Evolutionary conservation across 1,284 basidiomycete species (phyloP).

Genomic region (Ceratobasidium papillatum): DNA sequence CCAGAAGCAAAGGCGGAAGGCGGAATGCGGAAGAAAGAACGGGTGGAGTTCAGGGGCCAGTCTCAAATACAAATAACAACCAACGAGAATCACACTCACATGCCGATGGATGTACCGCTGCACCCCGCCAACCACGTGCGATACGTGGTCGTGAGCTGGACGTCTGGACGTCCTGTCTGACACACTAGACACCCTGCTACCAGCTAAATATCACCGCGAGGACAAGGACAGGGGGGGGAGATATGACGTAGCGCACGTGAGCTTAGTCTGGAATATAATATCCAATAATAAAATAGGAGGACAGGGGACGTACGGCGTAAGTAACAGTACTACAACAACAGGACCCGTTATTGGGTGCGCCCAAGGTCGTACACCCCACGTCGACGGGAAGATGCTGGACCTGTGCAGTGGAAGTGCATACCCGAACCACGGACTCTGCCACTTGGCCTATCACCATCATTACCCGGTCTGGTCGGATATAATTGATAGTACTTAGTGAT

Average conservation of each 20-base stretch:
- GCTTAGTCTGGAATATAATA: not conserved
- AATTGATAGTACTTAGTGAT: not conserved
- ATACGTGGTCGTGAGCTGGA: constrained; percentile 14
- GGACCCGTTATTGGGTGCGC: not conserved
- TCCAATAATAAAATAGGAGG: too few relatives aligned
- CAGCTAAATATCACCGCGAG: too few relatives aligned
- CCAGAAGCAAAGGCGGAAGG: not conserved
- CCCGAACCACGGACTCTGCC: constrained; percentile 8
- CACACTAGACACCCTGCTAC: constrained; percentile 20
- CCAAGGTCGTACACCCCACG: constrained; percentile 4
- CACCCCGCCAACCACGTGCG: constrained; percentile 1
- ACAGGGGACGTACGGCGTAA: constrained; percentile 3
- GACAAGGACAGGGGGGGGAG: not conserved
- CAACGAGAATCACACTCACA: constrained; percentile 1
- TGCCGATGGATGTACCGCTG: not conserved
- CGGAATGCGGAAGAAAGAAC: not conserved
- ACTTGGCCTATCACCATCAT: not conserved
- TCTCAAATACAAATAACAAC: not conserved
- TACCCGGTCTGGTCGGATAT: not conserved
- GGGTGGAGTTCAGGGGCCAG: not conserved
- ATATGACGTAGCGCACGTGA: not conserved
- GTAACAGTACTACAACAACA: constrained; percentile 29
- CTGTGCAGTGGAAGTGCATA: not conserved
- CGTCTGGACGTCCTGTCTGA: constrained; percentile 1
- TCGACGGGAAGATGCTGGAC: constrained; percentile 21